Conservation (phyloP, 208 protist genomes). For the Phytomonas sp. region DNA sequence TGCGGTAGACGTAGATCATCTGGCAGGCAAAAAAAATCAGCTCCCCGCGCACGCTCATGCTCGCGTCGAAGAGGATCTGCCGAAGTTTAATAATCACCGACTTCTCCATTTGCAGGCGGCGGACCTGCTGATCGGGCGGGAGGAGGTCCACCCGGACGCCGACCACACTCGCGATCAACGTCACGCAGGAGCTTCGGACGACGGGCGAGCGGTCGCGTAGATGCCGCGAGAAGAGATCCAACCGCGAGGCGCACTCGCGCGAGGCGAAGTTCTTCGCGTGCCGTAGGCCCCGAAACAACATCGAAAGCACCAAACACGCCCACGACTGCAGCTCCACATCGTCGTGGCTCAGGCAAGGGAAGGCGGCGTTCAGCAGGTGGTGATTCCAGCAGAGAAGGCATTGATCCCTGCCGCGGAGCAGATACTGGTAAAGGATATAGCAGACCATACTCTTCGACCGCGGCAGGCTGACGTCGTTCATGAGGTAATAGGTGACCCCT, state of each 20-base stretch:
- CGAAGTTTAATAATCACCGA: slow-evolving; percentile 74
- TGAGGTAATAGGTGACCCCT: slow-evolving; percentile 54
- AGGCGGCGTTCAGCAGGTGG: slow-evolving; percentile 67
- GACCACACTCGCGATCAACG: slow-evolving; percentile 68
- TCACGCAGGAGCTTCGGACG: slow-evolving; percentile 83
- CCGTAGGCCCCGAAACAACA: slow-evolving; percentile 56
- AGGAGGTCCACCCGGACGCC: slow-evolving; percentile 54
- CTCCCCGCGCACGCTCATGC: slow-evolving; percentile 80
- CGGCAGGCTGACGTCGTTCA: slow-evolving; percentile 51
- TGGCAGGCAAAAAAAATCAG: slow-evolving; percentile 76
- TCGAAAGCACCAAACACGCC: slow-evolving; percentile 70
- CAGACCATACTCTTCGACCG: slow-evolving; percentile 87
- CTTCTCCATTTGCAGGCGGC: slow-evolving; percentile 81
- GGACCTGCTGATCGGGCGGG: slow-evolving; percentile 47
- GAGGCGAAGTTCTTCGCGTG: slow-evolving; percentile 75
- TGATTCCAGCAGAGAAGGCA: slow-evolving; percentile 78
- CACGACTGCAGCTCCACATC: slow-evolving; percentile 71
- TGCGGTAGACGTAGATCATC: slow-evolving; percentile 64
- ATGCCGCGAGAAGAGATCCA: slow-evolving; percentile 65
- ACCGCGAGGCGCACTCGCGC: slow-evolving; percentile 56
- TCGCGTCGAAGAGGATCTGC: slow-evolving; percentile 71
- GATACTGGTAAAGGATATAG: slow-evolving; percentile 89
- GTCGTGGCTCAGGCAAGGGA: slow-evolving; percentile 30
- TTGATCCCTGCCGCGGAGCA: slow-evolving; percentile 50
- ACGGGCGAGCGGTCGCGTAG: slow-evolving; percentile 78